Conservation (phyloP, 805 yeast species). For the Lachancea mirantina region DNA sequence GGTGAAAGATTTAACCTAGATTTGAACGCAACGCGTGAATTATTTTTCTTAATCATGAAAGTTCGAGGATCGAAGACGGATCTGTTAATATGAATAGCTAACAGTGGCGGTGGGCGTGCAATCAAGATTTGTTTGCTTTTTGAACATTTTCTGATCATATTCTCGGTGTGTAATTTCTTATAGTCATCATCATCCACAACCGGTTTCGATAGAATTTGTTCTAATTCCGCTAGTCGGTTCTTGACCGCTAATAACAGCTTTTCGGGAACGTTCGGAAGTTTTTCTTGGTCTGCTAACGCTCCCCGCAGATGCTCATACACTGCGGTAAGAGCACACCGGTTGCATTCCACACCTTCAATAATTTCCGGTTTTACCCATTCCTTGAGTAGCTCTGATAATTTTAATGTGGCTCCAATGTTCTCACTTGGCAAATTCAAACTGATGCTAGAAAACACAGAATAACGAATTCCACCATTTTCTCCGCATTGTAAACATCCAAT, state of each 20-base stretch:
- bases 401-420: conserved; percentile 35
- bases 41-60: conserved; percentile 75
- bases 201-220: conserved; percentile 50
- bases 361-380: conserved; percentile 76
- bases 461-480: conserved; percentile 87
- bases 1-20: conserved; percentile 56
- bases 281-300: conserved; percentile 30
- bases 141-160: conserved; percentile 63
- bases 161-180: conserved; percentile 63
- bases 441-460: conserved; percentile 68
- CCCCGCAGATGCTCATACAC: conserved; percentile 44
- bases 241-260: conserved; percentile 33
- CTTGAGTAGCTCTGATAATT: conserved; percentile 46
- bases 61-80: conserved; percentile 88
- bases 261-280: conserved; percentile 17
- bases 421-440: conserved; percentile 60
- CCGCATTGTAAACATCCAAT: conserved; percentile 90
- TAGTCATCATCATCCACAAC: conserved; percentile 77
- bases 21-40: conserved; percentile 77
- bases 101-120: conserved; percentile 73
- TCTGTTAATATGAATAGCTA: conserved; percentile 84
- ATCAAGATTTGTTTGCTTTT: conserved; percentile 80
- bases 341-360: conserved; percentile 91
- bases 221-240: conserved; percentile 42
- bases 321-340: conserved; percentile 74